Base-by-base conservation (phyloP, 1,284 basidiomycete species). In the Sporisorium graminicola region DNA sequence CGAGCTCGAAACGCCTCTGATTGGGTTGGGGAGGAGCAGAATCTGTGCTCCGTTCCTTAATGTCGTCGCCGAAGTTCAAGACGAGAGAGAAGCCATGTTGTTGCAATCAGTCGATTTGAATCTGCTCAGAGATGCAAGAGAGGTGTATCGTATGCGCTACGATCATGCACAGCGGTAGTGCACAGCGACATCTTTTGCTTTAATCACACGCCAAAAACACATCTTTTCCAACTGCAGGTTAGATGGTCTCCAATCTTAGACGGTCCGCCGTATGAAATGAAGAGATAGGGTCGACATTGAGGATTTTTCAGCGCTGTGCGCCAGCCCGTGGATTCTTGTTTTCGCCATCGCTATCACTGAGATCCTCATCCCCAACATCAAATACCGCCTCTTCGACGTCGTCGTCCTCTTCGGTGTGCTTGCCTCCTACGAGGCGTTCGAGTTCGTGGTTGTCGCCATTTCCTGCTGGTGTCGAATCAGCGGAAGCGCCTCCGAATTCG, bases 301-400 rank as follows among this genome's bases (percentile, higher is more conserved):
- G n/a, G 8, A 7, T 49, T 13, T 18, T 16, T 44, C 47, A 69
- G 18, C 60, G 67, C 29, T 59, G 51, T 16, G 61, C 52, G n/a
- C 67, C 67, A 22, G 16, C 47, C 20, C 51, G 52, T 44, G 31
- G 40, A 22, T n/a, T 26, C 27, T 49, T 51, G 26, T 22, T 37
- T 9, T 65, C 57, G 33, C 58, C 29, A 13, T 51, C 37, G 55
- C 55, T 60, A 42, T 75, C 75, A 26, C 70, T 74, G 6, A 75
- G 49, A 14, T 74, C 74, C 13, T 88, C 88, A 26, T 88, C 88
- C 0, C 87, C 88, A 5, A 89, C 79, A 51, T 88, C 86, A 79
- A 89, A 89, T 44, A 89, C 51, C 18, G 58, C 66, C 26, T 52
- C 65, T 13, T 68, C 65, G 12, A 47, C 57, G 35, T 53, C 54